These are phyloP conservation scores for Botrytis byssoidea DNA, from an alignment of 2,329 filamentous ascomycete genomes.

Conservation along the genomic window DNA sequence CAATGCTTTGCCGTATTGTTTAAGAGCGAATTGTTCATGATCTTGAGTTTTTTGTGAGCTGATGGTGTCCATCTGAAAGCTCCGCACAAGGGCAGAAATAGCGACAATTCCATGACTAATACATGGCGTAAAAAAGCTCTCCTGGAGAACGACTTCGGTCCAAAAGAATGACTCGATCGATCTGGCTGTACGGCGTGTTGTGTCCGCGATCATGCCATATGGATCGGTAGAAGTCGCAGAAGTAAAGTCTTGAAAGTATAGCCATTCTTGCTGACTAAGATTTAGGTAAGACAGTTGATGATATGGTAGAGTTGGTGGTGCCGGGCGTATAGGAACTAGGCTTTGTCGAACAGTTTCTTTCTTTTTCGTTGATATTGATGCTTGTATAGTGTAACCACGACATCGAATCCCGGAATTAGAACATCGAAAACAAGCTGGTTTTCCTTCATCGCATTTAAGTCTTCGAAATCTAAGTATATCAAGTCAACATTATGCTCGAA, in stretches of 20 bases:
- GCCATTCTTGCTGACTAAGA: slow-evolving; percentile 27
- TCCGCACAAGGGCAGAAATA: slow-evolving; percentile 30
- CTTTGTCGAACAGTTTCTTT: slow-evolving; percentile 17
- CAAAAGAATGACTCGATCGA: slow-evolving; percentile 52
- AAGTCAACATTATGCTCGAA: background rate
- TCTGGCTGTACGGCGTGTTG: slow-evolving; percentile 7
- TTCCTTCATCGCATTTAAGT: slow-evolving; percentile 37
- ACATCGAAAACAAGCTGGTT: slow-evolving; percentile 33
- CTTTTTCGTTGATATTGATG: slow-evolving; percentile 11
- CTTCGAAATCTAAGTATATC: slow-evolving; percentile 32
- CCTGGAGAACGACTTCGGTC: slow-evolving; percentile 28
- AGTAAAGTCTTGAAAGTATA: slow-evolving; percentile 33
- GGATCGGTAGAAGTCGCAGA: slow-evolving; percentile 27
- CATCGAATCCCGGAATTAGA: slow-evolving; percentile 34
- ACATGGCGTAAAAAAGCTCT: slow-evolving; percentile 26
- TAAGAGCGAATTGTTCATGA: slow-evolving; percentile 32
- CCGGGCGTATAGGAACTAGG: slow-evolving; percentile 22
- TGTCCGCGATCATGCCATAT: slow-evolving; percentile 11
- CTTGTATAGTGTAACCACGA: slow-evolving; percentile 33
- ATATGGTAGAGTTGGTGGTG: slow-evolving; percentile 24
- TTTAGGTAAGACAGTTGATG: slow-evolving; percentile 19
- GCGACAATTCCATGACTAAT: slow-evolving; percentile 35
- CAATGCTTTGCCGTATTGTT: slow-evolving; percentile 34
- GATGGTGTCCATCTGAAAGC: slow-evolving; percentile 18
- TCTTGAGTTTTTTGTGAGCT: slow-evolving; percentile 18